A percentile compares a stretch with the other conserved stretches of the same genome.
Conservation (phyloP, 2,329 filamentous ascomycete genomes). For the Bisporella sp. region DNA sequence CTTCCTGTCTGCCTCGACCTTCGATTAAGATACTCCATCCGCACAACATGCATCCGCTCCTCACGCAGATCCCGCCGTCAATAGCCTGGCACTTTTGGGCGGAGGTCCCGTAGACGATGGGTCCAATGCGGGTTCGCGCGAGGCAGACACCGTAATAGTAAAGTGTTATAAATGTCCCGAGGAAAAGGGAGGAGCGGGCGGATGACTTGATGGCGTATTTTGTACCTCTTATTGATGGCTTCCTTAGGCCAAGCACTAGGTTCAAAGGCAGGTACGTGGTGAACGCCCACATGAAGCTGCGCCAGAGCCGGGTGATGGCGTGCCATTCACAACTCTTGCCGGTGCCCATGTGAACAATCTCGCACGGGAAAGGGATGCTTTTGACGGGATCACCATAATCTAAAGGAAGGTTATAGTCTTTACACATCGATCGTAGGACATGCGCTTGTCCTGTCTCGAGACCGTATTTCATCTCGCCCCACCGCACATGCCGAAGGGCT, state of each 20-base stretch:
- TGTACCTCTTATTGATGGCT: conserved; percentile 37
- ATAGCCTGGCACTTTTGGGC: conserved; percentile 41
- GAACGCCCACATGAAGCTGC: conserved; percentile 68
- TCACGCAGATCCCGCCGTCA: conserved; percentile 61
- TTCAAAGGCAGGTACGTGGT: conserved; percentile 72
- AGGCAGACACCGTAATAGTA: conserved; percentile 87
- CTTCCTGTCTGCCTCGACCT: conserved; percentile 55
- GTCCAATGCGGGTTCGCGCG: conserved; percentile 65
- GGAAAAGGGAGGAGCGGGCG: conserved; percentile 66
- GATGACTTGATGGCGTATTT: conserved; percentile 49
- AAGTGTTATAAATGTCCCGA: conserved; percentile 68
- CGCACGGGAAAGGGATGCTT: conserved; percentile 70
- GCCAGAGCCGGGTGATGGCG: conserved; percentile 58
- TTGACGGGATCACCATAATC: conserved; percentile 65
- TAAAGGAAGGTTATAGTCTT: conserved; percentile 61
- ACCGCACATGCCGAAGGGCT: conserved; percentile 60
- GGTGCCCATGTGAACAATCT: conserved; percentile 75
- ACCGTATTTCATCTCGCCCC: conserved; percentile 62
- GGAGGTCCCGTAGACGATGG: conserved; percentile 53
- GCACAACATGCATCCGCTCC: conserved; percentile 65
- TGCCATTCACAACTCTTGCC: conserved; percentile 71
- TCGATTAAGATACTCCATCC: conserved; percentile 79
- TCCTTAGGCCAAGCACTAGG: conserved; percentile 51
- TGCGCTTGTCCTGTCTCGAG: conserved; percentile 63
- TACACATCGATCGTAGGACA: conserved; percentile 65